phyloP scores from a whole-genome alignment of 768 basidiomycete genomes.

The Sporobolomyces pararoseus region DNA sequence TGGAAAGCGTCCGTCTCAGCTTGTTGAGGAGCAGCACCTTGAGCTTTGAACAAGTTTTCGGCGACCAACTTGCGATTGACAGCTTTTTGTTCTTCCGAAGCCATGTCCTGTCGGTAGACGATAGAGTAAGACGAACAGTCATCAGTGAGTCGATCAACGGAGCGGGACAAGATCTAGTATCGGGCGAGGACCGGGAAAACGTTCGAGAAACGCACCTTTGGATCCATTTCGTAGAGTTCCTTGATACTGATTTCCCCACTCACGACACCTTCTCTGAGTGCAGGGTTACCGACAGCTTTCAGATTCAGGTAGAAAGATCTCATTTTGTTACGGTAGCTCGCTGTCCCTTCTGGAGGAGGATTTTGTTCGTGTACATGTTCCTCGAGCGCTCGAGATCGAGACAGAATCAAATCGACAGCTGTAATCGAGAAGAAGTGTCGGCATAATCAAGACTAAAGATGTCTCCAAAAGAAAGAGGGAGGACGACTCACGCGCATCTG shows the following conservation, averaged over 20 bases:
- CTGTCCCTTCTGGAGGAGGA: conserved; percentile 49
- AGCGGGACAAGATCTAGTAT: not conserved
- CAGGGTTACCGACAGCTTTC: conserved; percentile 91
- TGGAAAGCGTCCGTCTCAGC: conserved; percentile 98
- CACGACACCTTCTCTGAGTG: conserved; percentile 75
- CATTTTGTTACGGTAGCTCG: conserved; percentile 70
- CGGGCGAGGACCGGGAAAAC: not conserved
- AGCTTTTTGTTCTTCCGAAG: conserved; percentile 82
- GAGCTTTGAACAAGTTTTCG: conserved; percentile 83
- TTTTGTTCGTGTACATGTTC: conserved; percentile 57
- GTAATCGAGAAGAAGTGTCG: not conserved
- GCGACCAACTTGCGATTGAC: conserved; percentile 75
- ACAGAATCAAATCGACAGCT: conserved; percentile 69
- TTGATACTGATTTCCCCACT: conserved; percentile 69
- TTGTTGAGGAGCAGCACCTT: conserved; percentile 80
- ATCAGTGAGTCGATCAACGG: not conserved
- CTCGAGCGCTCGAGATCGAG: conserved; percentile 69
- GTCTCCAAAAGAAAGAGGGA: not conserved
- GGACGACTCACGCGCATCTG: conserved; percentile 72
- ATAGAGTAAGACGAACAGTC: no score
- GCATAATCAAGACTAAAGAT: not conserved
- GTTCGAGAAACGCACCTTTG: conserved; percentile 56
- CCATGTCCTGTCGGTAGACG: conserved; percentile 99
- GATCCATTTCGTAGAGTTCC: conserved; percentile 73
- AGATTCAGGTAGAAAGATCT: conserved; percentile 86